Evolutionary conservation across 495 filamentous ascomycete species (phyloP), one percentile per base, ranked within the genome.

Genomic region (Penicillium desertorum): DNA sequence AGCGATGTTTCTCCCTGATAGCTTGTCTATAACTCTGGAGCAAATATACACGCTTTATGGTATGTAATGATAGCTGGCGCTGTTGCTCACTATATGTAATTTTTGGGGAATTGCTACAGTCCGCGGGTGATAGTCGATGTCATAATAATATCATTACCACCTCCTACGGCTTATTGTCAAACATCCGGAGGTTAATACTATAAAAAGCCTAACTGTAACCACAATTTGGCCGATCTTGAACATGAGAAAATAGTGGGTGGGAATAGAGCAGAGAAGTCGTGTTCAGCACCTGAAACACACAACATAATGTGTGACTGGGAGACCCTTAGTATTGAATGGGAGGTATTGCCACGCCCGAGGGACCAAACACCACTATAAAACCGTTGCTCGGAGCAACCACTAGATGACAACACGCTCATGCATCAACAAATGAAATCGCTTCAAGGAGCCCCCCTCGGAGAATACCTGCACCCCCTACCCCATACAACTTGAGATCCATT

Each of bases 301-400:
- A 16, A 16, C 0, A 9, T 25, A 9, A 5, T 2, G 8, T 50
- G 5, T 7, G 20, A 5, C 19, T 36, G 20, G 6, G 6, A 17
- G n/a, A 3, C 12, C 3, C 5, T 10, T 17, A 16, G 10, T 25
- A 25, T n/a, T 8, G 2, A 20, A 16, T 1, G 0, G 5, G 2
- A 14, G 27, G 5, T 34, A 60, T 16, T 57, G 45, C 63, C 65
- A 68, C 65, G 34, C 9, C 2, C 5, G 11, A 37, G 17, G 7
- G 4, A 1, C 2, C 29, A 53, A 66, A 50, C 42, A n/a, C 58
- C 62, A 64, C 62, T 46, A 3, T 47, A 11, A 47, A 46, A 49
- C 27, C 34, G 67, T 77, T 76, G 74, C 70, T 66, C 63, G 48
- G 62, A 67, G 74, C 74, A 76, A 76, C 74, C 55, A 54, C 25